Base-by-base conservation (phyloP, 306 rosid species). In the Rubus idaeus region DNA sequence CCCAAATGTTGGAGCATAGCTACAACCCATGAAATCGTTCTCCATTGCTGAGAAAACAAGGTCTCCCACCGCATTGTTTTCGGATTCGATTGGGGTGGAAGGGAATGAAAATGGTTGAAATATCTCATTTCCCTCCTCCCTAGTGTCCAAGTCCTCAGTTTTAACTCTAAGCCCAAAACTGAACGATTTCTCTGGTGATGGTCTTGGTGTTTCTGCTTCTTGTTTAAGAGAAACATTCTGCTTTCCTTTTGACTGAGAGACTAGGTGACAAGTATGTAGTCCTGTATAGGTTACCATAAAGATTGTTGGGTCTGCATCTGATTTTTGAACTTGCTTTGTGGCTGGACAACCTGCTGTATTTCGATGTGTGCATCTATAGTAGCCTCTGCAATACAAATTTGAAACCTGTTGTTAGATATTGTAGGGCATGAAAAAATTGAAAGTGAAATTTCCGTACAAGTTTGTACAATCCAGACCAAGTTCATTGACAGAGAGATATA, bases 271-370 rank as follows among this genome's bases (percentile, higher is more conserved):
- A 13, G 96, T 90, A 75, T 94, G 98, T 30, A 56, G 78, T 55
- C 93, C 96, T 77, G 20, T 81, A 70, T 90, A 94, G 63, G 88
- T 87, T 69, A 91, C 80, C 52, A 87, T 83, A 10, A 26, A 46
- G 41, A 83, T 20, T 40, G 79, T 72, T 80, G 90, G 78, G 64
- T 91, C 94, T 30, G 77, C 63, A 74, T 94, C 94, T 68, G 90
- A 89, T 70, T 69, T 94, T 46, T 94, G 98, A 68, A 94, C 96
- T 84, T 87, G 96, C 71, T 91, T 94, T 64, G 94, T 91, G n/a
- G 98, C 98, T 37, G 77, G 75, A 81, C 98, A 94, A 2, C 94
- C 96, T 82, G 84, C 90, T 62, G 69, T 57, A 61, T 81, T 37
- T 51, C 87, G 83, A 80, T 91, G 90, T 26, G 96, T 87, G 81